Evolutionary conservation across 768 basidiomycete species (phyloP), one percentile per base, ranked within the genome.

Genomic region (Amanita polypyramis): DNA sequence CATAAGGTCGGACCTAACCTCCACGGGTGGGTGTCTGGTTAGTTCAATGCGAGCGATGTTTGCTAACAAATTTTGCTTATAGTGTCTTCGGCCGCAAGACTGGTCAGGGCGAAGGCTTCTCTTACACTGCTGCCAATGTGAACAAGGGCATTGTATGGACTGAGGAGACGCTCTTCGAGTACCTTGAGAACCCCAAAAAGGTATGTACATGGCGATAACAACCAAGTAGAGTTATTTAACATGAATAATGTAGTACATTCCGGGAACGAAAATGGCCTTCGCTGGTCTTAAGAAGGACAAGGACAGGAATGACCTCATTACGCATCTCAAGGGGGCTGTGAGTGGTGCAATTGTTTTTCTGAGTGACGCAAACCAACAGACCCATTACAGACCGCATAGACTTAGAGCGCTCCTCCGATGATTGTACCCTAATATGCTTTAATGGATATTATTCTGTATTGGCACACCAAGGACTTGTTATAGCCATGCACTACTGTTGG

Each of bases 221-320:
- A 7, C 38, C 27, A 32, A 17, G 1, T 15, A 19, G 25, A 14
- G 10, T 6, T n/a, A 35, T 23, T 29, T 55, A 11, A 54, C 25
- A 5, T 19, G 21, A 17, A 38, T 38, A 1, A 38, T 38, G 1
- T 51, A 89, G 86, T 93, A 92, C 72, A 94, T 94, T 55, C 90
- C 90, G 33, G 93, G 94, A 41, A 96, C 94, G 43, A 96, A 95
- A 74, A 97, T 97, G 94, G 94, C 93, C 50, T 97, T 96, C 58
- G 92, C 93, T 55, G 95, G 95, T 60, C 70, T 98, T 64, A 98
- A 97, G 84, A 98, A 97, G 80, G 90, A 90, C 8, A 91, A 93
- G 77, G 94, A 97, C 66, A 83, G 94, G 70, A 87, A 81, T 63
- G 94, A 98, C 70, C 82, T 98, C 59, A 77, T 97, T 60, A 80